A percentile compares a stretch with the other conserved stretches of the same genome.
Conservation (phyloP, 1,284 basidiomycete species). For the Trichosporon asahii region DNA sequence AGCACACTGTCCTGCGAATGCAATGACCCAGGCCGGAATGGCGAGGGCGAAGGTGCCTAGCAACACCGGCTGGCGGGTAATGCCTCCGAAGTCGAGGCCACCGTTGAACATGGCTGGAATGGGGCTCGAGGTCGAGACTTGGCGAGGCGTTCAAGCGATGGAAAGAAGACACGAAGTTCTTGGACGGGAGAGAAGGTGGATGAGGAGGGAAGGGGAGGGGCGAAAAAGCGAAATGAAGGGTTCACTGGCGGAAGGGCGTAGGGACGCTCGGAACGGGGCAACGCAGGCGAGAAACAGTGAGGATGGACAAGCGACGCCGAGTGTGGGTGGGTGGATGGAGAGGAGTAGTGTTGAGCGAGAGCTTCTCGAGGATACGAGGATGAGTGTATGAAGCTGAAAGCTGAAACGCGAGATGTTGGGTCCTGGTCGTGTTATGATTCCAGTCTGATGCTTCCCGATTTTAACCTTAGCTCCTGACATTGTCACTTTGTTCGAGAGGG, state of each 20-base stretch:
- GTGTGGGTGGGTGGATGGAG: not conserved
- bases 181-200: not conserved
- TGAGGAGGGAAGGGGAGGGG: not conserved
- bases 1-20: conserved; percentile 60
- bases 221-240: conserved; percentile 5
- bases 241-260: not conserved
- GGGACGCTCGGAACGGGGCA: not conserved
- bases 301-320: not conserved
- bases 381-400: not conserved
- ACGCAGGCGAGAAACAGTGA: not conserved
- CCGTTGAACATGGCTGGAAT: conserved; percentile 31
- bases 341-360: not conserved
- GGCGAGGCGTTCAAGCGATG: not conserved
- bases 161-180: not conserved
- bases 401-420: conserved; percentile 1
- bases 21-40: conserved; percentile 84
- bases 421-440: not conserved
- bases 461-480: not conserved
- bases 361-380: not conserved
- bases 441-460: conserved; percentile 3
- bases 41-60: conserved; percentile 78
- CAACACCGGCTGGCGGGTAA: conserved; percentile 85
- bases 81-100: conserved; percentile 48
- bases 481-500: conserved; percentile 3
- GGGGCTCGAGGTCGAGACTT: conserved; percentile 6